Evolutionary conservation across 129 eudicot species (phyloP), one percentile per base, ranked within the genome.

Genomic region (Artemisia argyi): DNA sequence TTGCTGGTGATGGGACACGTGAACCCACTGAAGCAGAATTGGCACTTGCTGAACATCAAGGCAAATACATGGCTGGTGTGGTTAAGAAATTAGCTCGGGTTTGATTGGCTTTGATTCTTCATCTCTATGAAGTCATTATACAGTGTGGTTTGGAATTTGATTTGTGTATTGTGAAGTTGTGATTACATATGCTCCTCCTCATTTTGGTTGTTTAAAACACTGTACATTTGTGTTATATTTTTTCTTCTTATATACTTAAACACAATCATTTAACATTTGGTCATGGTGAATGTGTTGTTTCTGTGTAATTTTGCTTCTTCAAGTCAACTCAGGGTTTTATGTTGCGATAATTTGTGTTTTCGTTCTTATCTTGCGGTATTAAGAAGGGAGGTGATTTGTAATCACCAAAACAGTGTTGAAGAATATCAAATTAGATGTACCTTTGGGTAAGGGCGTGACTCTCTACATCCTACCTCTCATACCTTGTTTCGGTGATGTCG

Each of bases 11-110:
- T 70, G 96, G 97, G 73, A 83, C 96, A 9, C 85, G 97, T 47
- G 85, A 83, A 68, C 79, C 97, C 13, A 89, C 86, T 1, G 97
- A 92, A 62, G 75, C 89, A 9, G 97, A 92, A 80, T 66, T 92
- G 17, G 94, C 94, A 26, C 91, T 92, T 63, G 97, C 97, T 18
- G 97, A 92, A 83, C 94, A 92, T 75, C 97, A 92, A 76, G 97
- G 97, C 70, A 89, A 89, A 83, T 92, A 92, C 65, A 92, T 92
- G 97, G 97, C 97, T 75, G 88, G 77, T 26, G 80, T 92, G 55
- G 87, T 86, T 35, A 92, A 86, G 79, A 83, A 83, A 75, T 82
- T 92, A 12, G 81, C 86, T 24, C 80, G 74, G 11, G 46, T 71
- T 68, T 89, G 84, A 88, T 55, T 42, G 3, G 11, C 61, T 63